Percentiles rank a stretch among this genome's conserved stretches.
Conservation (phyloP, 495 filamentous ascomycete species). For the Penicillium parvum region DNA sequence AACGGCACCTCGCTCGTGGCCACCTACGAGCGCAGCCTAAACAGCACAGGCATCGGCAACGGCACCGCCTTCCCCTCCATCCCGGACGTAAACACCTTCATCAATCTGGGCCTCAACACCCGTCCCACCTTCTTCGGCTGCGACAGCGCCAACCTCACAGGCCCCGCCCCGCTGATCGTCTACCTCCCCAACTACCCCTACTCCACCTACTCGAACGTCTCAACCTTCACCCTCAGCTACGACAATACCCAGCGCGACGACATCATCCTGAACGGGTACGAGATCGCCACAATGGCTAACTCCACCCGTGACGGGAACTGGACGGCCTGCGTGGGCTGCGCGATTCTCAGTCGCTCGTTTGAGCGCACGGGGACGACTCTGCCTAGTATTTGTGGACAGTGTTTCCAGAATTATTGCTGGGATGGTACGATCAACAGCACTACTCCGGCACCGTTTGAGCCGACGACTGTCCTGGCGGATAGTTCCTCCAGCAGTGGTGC, state of each 20-base stretch:
- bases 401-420: slow-evolving; percentile 84
- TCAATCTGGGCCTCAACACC: slow-evolving; percentile 80
- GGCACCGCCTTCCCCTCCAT: slow-evolving; percentile 80
- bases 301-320: slow-evolving; percentile 66
- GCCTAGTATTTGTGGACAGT: slow-evolving; percentile 63
- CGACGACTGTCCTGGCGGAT: slow-evolving; percentile 17
- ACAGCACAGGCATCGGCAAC: slow-evolving; percentile 57
- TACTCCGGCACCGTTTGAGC: slow-evolving; percentile 27
- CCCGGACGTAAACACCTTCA: slow-evolving; percentile 79
- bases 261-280: slow-evolving; percentile 79
- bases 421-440: slow-evolving; percentile 33
- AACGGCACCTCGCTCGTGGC: slow-evolving; percentile 82
- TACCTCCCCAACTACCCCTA: slow-evolving; percentile 91
- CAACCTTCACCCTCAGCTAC: slow-evolving; percentile 65
- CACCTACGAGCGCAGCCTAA: slow-evolving; percentile 71
- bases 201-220: slow-evolving; percentile 63
- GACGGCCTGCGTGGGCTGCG: slow-evolving; percentile 80
- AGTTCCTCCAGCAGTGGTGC: slow-evolving; percentile 9
- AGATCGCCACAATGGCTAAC: slow-evolving; percentile 78
- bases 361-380: slow-evolving; percentile 60
- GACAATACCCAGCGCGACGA: slow-evolving; percentile 60
- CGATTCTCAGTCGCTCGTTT: slow-evolving; percentile 72
- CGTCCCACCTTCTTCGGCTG: slow-evolving; percentile 94
- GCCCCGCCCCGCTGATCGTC: slow-evolving; percentile 66
- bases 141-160: slow-evolving; percentile 56